phyloP scores from a whole-genome alignment of 140 eudicot genomes.

The Erigeron philadelphicus region DNA sequence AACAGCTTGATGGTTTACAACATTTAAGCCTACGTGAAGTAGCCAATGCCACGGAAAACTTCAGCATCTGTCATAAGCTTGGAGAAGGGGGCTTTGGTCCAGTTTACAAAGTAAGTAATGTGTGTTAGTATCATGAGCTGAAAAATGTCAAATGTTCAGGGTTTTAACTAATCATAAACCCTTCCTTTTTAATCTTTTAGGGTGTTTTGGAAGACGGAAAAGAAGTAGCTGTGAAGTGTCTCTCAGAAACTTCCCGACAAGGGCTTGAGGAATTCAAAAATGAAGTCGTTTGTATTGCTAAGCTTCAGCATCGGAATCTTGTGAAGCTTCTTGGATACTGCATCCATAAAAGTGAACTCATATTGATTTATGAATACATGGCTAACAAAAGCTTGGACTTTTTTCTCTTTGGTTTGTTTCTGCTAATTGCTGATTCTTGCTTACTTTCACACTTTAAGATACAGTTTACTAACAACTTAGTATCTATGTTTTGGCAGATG shows the following conservation, averaged over 20 bases:
- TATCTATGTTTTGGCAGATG: slow-evolving; percentile 2
- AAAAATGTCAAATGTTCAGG: neutral
- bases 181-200: neutral
- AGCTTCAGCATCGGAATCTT: slow-evolving; percentile 45
- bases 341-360: slow-evolving; percentile 25
- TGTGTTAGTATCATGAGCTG: neutral
- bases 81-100: slow-evolving; percentile 38
- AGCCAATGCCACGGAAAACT: slow-evolving; percentile 23
- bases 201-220: slow-evolving; percentile 25
- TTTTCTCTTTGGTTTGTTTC: neutral
- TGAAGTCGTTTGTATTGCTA: slow-evolving; percentile 38
- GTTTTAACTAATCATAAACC: slow-evolving; percentile 4
- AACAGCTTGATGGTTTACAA: slow-evolving; percentile 23
- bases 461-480: too few relatives aligned
- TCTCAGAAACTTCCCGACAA: slow-evolving; percentile 23
- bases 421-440: neutral
- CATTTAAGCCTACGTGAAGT: slow-evolving; percentile 19
- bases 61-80: slow-evolving; percentile 22
- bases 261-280: slow-evolving; percentile 38
- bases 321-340: slow-evolving; percentile 38
- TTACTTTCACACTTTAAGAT: too few relatives aligned
- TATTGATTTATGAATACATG: slow-evolving; percentile 26
- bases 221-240: slow-evolving; percentile 29
- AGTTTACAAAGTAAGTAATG: slow-evolving; percentile 24
- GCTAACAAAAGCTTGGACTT: slow-evolving; percentile 24